Evolutionary conservation across 768 basidiomycete genomes (phyloP).

Genomic region (Suillus variegatus): DNA sequence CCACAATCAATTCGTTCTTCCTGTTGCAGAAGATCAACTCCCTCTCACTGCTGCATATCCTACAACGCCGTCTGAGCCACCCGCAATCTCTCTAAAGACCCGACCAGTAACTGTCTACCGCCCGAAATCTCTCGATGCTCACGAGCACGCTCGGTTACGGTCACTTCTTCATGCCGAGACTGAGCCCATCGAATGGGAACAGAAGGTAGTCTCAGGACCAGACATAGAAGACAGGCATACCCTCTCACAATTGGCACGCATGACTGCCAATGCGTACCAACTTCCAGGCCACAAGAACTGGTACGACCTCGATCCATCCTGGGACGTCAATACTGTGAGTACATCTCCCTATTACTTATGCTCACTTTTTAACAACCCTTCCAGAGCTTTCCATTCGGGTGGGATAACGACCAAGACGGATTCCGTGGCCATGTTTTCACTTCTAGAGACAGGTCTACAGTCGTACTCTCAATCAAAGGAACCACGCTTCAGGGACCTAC

Average conservation of each 20-base stretch:
- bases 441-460: constrained; percentile 74
- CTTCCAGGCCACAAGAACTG: constrained; percentile 69
- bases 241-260: constrained; percentile 77
- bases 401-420: constrained; percentile 67
- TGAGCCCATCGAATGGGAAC: constrained; percentile 67
- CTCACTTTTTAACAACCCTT: background rate
- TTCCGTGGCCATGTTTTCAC: constrained; percentile 91
- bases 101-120: constrained; percentile 54
- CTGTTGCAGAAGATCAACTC: constrained; percentile 8
- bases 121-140: constrained; percentile 51
- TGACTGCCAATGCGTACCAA: constrained; percentile 90
- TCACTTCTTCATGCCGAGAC: constrained; percentile 52
- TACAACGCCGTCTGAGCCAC: constrained; percentile 9
- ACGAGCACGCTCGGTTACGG: constrained; percentile 53
- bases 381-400: constrained; percentile 81
- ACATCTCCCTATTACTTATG: constrained; percentile 7
- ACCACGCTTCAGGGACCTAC: constrained; percentile 87
- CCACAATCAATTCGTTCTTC: background rate
- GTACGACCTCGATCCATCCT: constrained; percentile 77
- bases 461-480: constrained; percentile 88
- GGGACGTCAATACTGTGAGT: constrained; percentile 57
- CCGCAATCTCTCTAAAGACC: constrained; percentile 40
- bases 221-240: constrained; percentile 81
- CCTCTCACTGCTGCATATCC: constrained; percentile 7
- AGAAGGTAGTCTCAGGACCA: constrained; percentile 65